A percentile compares a stretch with the other conserved stretches of the same genome.
phyloP scores from a whole-genome alignment of 805 yeast genomes.

The Saccharomyces paradoxus region DNA sequence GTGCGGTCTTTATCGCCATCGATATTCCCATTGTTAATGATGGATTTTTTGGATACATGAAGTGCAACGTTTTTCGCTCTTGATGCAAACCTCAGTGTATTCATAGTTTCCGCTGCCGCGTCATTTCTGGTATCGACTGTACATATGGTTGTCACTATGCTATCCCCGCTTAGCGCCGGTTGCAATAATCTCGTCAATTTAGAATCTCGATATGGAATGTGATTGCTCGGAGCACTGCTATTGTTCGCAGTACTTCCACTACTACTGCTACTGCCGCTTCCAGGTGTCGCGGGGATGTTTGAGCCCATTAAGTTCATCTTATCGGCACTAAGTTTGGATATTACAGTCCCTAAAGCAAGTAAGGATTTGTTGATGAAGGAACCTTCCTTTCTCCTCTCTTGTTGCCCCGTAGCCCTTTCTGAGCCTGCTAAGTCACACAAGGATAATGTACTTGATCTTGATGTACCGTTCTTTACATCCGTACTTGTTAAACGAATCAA shows the following conservation, averaged over 20 bases:
- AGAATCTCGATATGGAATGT: conserved; percentile 89
- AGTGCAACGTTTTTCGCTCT: conserved; percentile 81
- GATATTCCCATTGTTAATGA: conserved; percentile 24
- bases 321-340: conserved; percentile 56
- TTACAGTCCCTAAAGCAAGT: conserved; percentile 86
- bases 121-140: conserved; percentile 65
- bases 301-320: conserved; percentile 14
- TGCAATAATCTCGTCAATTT: conserved; percentile 84
- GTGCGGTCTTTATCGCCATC: conserved; percentile 38
- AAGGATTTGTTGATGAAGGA: conserved; percentile 86
- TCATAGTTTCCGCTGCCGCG: conserved; percentile 68
- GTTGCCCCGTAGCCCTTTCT: conserved; percentile 62
- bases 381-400: conserved; percentile 87
- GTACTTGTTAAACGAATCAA: conserved; percentile 50
- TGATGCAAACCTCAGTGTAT: conserved; percentile 86
- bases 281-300: background rate
- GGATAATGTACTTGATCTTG: conserved; percentile 54
- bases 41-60: conserved; percentile 45
- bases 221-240: conserved; percentile 37
- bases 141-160: conserved; percentile 78
- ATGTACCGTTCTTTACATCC: conserved; percentile 33
- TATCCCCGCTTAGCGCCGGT: conserved; percentile 83
- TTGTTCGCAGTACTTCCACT: conserved; percentile 17
- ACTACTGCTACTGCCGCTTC: conserved; percentile 11
- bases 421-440: conserved; percentile 95